Base-by-base conservation (phyloP, 441 rosid species). In the Aleurites moluccanus region DNA sequence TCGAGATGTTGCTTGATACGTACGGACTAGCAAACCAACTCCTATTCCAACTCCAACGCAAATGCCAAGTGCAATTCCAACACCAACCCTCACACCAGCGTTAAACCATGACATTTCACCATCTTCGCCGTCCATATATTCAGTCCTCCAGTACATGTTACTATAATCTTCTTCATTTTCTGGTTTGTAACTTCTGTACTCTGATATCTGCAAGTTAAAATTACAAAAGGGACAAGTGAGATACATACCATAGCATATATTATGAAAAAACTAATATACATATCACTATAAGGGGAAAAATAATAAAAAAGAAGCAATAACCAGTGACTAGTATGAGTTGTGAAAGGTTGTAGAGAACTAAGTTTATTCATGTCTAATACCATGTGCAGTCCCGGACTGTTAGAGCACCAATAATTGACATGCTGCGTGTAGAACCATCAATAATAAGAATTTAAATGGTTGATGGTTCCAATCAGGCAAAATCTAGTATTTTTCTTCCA, bases 101-200 rank as follows among this genome's bases (percentile, higher is more conserved):
- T 90, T 93, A 77, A 93, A 92, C 98, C 96, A 94, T 40, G 94
- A 88, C 60, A 94, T 89, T 79, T 92, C 96, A 8, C 98, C 96
- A 38, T 92, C 96, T 79, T 88, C 97, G 2, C 80, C 80, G 11
- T 87, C 94, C 73, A 86, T 77, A 68, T 82, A 84, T 64, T 85
- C 86, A 3, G 79, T 86, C 70, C 91, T 82, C 97, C 97, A 88
- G 84, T 89, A 86, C 87, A 89, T 79, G 75, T 79, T 85, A 75
- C 81, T 71, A 67, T 88, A 86, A 67, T 87, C 87, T 81, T 88
- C 96, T 23, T 85, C 86, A 9, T 79, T 74, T 64, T 78, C 90
- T 10, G 64, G 78, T 80, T 88, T 88, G 87, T 83, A 83, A 70
- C 82, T 81, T 74, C 83, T 76, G 82, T 88, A 87, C 23, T 86